Percentiles rank a stretch among this genome's conserved stretches.
Conservation (phyloP, 768 basidiomycete genomes). For the Holtermanniella nyarrowii region DNA sequence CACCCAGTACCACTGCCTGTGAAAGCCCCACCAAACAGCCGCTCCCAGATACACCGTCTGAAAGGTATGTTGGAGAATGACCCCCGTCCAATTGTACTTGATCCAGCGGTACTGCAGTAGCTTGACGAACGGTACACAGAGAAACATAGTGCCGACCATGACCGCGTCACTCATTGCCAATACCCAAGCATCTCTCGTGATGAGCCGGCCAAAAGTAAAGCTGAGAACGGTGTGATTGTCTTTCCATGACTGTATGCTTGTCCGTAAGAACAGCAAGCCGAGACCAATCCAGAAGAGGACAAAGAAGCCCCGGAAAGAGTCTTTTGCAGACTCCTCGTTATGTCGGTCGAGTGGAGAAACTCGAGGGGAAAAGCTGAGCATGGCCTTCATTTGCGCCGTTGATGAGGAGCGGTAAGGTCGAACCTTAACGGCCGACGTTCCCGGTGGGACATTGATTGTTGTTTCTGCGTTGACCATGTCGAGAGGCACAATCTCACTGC, state of each 20-base stretch:
- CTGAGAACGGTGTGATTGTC: constrained; percentile 64
- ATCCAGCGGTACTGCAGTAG: constrained; percentile 70
- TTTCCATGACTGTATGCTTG: constrained; percentile 51
- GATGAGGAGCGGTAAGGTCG: constrained; percentile 52
- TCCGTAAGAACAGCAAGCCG: constrained; percentile 67
- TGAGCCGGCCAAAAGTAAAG: constrained; percentile 69
- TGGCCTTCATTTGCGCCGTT: constrained; percentile 66
- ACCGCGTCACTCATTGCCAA: constrained; percentile 75
- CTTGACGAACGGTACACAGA: constrained; percentile 73
- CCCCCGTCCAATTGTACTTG: constrained; percentile 63
- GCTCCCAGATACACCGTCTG: constrained; percentile 64
- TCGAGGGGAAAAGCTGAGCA: constrained; percentile 77
- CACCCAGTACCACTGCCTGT: constrained; percentile 94
- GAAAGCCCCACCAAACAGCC: constrained; percentile 82
- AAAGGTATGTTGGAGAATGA: constrained; percentile 65
- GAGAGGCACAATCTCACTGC: too few species aligned
- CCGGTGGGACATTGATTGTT: constrained; percentile 21
- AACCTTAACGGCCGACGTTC: constrained; percentile 24
- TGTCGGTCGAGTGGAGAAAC: constrained; percentile 73
- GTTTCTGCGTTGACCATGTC: too few species aligned
- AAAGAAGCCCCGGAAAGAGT: constrained; percentile 93
- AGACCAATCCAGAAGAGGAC: constrained; percentile 73
- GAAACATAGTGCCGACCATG: constrained; percentile 61
- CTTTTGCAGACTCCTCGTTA: constrained; percentile 61
- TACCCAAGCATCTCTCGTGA: constrained; percentile 71